A percentile compares a stretch with the other conserved stretches of the same genome.
Conservation (phyloP, 1,284 basidiomycete species). For the Sporisorium sorghi region DNA sequence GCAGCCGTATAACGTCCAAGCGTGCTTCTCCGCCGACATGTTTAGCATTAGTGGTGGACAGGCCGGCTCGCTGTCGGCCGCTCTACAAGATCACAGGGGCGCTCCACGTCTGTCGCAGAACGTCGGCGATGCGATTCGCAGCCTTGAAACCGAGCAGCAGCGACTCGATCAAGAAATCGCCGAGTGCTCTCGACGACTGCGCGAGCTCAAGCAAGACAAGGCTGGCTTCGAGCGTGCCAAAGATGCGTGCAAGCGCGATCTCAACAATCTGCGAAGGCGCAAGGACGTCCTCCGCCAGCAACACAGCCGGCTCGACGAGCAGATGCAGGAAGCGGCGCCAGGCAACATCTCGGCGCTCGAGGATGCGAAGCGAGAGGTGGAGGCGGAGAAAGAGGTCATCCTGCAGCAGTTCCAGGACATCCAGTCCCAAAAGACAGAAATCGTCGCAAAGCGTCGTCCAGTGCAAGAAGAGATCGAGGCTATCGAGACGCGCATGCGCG, state of each 20-base stretch:
- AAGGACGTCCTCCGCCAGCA: constrained; percentile 36
- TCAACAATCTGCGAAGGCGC: constrained; percentile 31
- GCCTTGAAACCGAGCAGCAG: constrained; percentile 34
- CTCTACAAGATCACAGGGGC: constrained; percentile 68
- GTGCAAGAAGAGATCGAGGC: constrained; percentile 66
- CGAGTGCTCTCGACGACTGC: constrained; percentile 11
- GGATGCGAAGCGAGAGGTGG: constrained; percentile 69
- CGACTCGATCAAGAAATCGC: constrained; percentile 34
- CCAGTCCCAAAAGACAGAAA: constrained; percentile 45
- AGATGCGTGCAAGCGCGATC: constrained; percentile 19
- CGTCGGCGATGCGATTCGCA: constrained; percentile 51
- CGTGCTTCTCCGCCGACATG: constrained; percentile 64
- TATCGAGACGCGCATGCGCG: constrained; percentile 26
- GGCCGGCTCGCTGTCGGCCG: constrained; percentile 49
- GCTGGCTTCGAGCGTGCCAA: constrained; percentile 27
- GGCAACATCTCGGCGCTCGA: constrained; percentile 78
- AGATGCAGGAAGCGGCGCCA: constrained; percentile 80
- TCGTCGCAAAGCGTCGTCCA: constrained; percentile 65
- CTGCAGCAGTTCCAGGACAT: constrained; percentile 52
- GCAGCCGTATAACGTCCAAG: constrained; percentile 61
- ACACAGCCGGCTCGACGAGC: constrained; percentile 73
- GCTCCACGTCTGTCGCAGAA: constrained; percentile 67
- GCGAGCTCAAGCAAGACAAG: constrained; percentile 23
- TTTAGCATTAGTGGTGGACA: constrained; percentile 58
- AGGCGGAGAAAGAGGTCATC: constrained; percentile 51